These are phyloP conservation scores for Neurospora discreta DNA, from an alignment of 495 filamentous ascomycete genomes.

Conservation along the genomic window DNA sequence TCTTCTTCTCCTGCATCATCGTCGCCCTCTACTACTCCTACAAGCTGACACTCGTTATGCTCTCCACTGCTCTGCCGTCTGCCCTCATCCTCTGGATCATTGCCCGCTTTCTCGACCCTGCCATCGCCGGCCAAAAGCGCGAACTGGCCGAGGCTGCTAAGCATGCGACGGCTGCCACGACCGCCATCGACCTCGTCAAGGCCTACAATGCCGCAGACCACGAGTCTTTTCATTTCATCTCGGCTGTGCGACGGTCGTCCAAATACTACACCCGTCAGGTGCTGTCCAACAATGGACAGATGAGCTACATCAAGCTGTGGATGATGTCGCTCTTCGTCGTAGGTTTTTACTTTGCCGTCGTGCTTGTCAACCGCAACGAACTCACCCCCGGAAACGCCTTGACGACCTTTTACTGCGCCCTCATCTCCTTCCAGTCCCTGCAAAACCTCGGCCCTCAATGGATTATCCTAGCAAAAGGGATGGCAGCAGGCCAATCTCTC, in stretches of 20 bases:
- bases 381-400: constrained; percentile 56
- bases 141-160: constrained; percentile 65
- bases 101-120: constrained; percentile 48
- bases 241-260: constrained; percentile 47
- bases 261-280: constrained; percentile 58
- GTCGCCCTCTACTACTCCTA: constrained; percentile 72
- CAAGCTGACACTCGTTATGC: constrained; percentile 74
- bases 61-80: constrained; percentile 63
- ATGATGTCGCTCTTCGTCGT: constrained; percentile 75
- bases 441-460: constrained; percentile 64
- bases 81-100: constrained; percentile 46
- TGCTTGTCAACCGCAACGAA: constrained; percentile 43
- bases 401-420: constrained; percentile 74
- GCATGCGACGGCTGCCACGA: constrained; percentile 53
- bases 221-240: constrained; percentile 55
- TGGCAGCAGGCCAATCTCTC: constrained; percentile 56
- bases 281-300: constrained; percentile 53
- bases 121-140: constrained; percentile 55
- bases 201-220: constrained; percentile 66
- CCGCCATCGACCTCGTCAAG: constrained; percentile 78
- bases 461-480: constrained; percentile 67
- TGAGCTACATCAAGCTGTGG: constrained; percentile 60
- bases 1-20: constrained; percentile 48
- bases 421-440: constrained; percentile 64
- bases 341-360: constrained; percentile 82